These are phyloP conservation scores for Tillandsia leiboldiana DNA, from an alignment of 176 grass and related monocot genomes.

Conservation along the genomic window DNA sequence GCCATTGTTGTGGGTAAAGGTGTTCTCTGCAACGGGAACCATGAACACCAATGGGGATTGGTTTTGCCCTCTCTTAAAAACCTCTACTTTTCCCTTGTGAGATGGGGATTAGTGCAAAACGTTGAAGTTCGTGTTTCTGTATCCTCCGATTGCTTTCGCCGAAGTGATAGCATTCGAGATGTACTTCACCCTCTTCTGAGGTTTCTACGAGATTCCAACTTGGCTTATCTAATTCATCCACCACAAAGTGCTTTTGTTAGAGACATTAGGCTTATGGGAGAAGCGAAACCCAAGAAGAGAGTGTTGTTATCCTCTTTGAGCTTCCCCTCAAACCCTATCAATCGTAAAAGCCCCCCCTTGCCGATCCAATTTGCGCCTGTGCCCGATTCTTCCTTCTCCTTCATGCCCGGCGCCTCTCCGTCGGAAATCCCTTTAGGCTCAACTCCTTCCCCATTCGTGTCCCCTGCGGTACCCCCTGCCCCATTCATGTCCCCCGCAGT, in stretches of 20 bases:
- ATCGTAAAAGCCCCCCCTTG: background rate
- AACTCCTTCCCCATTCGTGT: background rate
- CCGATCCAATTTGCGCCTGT: conserved; percentile 21
- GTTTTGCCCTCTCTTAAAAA: conserved; percentile 8
- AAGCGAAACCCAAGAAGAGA: background rate
- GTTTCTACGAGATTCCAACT: conserved; percentile 2
- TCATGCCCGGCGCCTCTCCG: conserved; percentile 19
- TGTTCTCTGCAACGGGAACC: background rate
- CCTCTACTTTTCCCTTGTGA: conserved; percentile 3
- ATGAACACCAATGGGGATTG: conserved; percentile 5
- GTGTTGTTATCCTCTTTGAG: background rate
- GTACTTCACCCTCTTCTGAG: background rate
- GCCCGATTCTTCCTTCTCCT: conserved; percentile 20
- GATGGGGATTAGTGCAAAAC: background rate
- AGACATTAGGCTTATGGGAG: background rate
- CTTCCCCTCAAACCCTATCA: background rate
- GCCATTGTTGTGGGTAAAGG: conserved; percentile 1
- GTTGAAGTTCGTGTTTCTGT: background rate
- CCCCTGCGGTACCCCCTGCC: background rate
- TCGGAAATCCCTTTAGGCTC: conserved; percentile 21
- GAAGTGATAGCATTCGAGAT: background rate
- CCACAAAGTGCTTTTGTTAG: background rate
- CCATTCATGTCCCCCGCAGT: background rate
- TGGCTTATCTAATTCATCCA: background rate
- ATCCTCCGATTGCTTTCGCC: conserved; percentile 1